Evolutionary conservation across 345 rosid genomes (phyloP), one percentile per base, ranked within the genome.

Genomic region (Euphorbia tirucalli): DNA sequence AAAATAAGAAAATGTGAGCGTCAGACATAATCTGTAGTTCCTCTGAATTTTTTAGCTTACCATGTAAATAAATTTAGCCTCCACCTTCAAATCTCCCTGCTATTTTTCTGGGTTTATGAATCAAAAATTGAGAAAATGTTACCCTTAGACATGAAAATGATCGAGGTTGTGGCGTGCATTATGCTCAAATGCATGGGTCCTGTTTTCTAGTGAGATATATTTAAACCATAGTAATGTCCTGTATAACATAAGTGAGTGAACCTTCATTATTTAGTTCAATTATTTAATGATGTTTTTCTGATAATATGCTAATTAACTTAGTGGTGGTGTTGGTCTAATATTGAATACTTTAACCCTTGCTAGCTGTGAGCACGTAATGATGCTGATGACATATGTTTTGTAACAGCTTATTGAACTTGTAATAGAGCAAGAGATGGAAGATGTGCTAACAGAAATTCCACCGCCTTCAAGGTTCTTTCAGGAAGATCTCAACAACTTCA

Each of bases 381-480:
- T 48, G 19, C 66, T 70, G 25, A 70, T 46, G 14, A 57, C 19
- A 11, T 63, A 37, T 27, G 13, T 72, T 9, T 35, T 49, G n/a
- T n/a, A 15, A 13, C 57, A 39, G 71, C 44, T 56, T 64, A n/a
- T 64, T 65, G 14, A 39, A 25, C 50, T 55, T 55, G 24, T 61
- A 35, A 25, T 22, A 13, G 43, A 31, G 58, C 27, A 70, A 78
- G 77, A 61, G 62, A 95, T 95, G 99, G 99, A 89, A 85, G 97
- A 92, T 81, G 87, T 90, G 11, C 81, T 95, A 24, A 92, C 97
- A 0, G 97, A 95, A 84, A 83, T 88, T 39, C 96, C 99, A 24
- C 97, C 96, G 46, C 98, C 99, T 66, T 90, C 99, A 49, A 88
- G 98, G 81, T 92, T 95, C 82, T 86, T 89, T 55, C 88, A 86